Evolutionary conservation across 2,329 filamentous ascomycete species (phyloP), one percentile per base, ranked within the genome.

Genomic region (Neospermospora avenae): DNA sequence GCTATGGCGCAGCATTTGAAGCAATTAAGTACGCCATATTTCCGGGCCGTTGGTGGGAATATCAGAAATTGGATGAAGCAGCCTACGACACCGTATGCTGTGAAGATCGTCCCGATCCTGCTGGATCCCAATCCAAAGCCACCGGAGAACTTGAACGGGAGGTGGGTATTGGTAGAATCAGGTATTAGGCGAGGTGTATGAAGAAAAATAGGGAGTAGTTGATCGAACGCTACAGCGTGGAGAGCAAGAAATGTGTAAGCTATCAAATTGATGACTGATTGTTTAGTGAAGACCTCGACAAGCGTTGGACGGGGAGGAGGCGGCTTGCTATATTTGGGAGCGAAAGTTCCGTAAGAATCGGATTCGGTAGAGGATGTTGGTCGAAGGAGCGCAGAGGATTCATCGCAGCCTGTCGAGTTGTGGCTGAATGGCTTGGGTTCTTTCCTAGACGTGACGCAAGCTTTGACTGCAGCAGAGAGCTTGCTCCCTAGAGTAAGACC

Each of bases 131-230:
- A 73, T 0, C 91, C 91, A 70, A 96, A 96, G 0, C 92, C 92
- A 39, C 91, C 88, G 1, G 83, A 81, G 70, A 97, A 97, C 69
- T 90, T 88, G 69, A 97, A 87, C 0, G 93, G 93, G 0, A 91
- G 80, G 1, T 79, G 76, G 0, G 80, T 83, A 68, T 84, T 84
- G 11, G 85, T 77, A 0, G 81, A 76, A 0, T 82, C 74, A 4
- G 78, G 74, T 4, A 80, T 71, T 67, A 86, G 80, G 0, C 74
- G 75, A 0, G 89, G 88, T 65, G 91, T 88, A 74, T 96, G 90
- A 69, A 97, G 82, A 73, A 96, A 96, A 0, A 97, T 91, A 3
- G 92, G 90, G 1, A 98, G 83, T 2, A 93, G 80, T 71, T 96
- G 92, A 74, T 98, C 93, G 71, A 87, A 97, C 0, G 91, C 87